Conservation (phyloP, 2,329 filamentous ascomycete genomes). For the Sordariomycetes sp. region DNA sequence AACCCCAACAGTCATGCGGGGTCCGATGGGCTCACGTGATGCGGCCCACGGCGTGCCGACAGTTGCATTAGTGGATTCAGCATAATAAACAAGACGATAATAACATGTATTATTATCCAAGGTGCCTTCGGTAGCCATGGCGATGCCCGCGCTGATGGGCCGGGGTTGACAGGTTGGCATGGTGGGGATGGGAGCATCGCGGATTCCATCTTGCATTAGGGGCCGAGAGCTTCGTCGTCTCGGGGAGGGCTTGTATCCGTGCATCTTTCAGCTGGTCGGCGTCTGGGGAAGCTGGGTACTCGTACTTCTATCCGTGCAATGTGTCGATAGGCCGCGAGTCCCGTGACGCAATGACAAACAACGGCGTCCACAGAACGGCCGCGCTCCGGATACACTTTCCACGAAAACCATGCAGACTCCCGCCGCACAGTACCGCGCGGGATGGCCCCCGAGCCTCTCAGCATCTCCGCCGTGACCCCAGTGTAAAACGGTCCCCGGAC, state of each 20-base stretch:
- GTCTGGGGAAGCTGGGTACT: too few relatives aligned
- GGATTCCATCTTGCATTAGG: not conserved
- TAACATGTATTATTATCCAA: not conserved
- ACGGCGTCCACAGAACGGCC: too few relatives aligned
- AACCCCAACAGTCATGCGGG: too few relatives aligned
- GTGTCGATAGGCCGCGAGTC: too few relatives aligned
- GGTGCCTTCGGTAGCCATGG: not conserved
- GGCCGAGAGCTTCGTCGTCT: not conserved
- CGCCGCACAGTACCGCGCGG: too few relatives aligned
- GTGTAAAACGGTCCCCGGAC: not conserved
- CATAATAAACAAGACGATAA: not conserved
- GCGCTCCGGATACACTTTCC: too few relatives aligned
- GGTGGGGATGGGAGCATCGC: not conserved
- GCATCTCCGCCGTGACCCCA: not conserved
- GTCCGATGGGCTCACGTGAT: too few relatives aligned
- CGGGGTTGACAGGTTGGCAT: not conserved
- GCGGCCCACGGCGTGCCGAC: not conserved
- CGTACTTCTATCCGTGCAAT: too few relatives aligned
- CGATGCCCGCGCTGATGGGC: not conserved
- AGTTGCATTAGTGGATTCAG: not conserved
- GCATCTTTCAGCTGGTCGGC: too few relatives aligned
- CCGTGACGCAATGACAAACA: too few relatives aligned
- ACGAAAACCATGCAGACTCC: too few relatives aligned
- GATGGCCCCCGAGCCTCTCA: not conserved
- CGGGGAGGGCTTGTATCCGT: too few relatives aligned